These are phyloP conservation scores for Skeletonema grethae DNA, from an alignment of 108 stramenopile genomes.

Conservation along the genomic window DNA sequence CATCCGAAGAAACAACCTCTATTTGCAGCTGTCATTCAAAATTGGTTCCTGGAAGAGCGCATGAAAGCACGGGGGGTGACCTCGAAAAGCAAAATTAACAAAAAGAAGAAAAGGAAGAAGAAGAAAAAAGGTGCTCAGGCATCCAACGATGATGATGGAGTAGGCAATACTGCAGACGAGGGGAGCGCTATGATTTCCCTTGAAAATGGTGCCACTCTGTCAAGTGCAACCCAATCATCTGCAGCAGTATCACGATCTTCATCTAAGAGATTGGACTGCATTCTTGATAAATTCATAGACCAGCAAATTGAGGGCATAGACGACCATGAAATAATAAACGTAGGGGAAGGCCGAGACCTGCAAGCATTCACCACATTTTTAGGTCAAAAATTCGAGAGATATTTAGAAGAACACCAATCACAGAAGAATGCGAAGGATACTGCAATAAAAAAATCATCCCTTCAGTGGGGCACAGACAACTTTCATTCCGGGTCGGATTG, in stretches of 20 bases:
- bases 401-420: neutral
- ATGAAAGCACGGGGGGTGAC: conserved; percentile 4
- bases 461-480: neutral
- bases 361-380: neutral
- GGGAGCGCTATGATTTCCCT: neutral
- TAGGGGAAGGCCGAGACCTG: neutral
- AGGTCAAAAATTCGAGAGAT: neutral
- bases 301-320: neutral
- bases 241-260: neutral
- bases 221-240: neutral
- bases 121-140: conserved; percentile 11
- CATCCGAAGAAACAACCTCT: conserved; percentile 11
- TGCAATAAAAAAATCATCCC: neutral
- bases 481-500: neutral
- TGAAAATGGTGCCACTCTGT: neutral
- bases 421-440: neutral
- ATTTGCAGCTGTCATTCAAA: conserved; percentile 15
- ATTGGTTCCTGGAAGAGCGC: conserved; percentile 11
- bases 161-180: neutral
- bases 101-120: conserved; percentile 16
- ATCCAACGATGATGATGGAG: neutral
- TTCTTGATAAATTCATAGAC: conserved; percentile 2
- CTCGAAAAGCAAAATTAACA: conserved; percentile 7
- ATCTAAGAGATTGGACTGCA: neutral
- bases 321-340: neutral